Percentiles rank a stretch among this genome's conserved stretches.
phyloP scores from a whole-genome alignment of 345 rosid genomes.

The Heritiera littoralis region DNA sequence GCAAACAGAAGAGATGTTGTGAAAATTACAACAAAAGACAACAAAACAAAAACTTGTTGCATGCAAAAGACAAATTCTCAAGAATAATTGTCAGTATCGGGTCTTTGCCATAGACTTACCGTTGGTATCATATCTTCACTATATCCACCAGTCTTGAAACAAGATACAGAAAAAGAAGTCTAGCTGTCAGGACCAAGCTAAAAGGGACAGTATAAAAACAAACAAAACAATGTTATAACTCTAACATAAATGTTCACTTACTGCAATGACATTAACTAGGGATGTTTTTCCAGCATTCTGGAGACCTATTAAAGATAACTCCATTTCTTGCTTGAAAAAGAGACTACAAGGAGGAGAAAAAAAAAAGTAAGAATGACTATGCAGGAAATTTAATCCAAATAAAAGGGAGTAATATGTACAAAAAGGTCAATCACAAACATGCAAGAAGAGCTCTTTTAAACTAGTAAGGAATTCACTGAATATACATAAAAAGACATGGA shows the following conservation, averaged over 20 bases:
- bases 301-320: constrained; percentile 61
- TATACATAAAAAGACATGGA: not conserved
- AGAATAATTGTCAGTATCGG: not conserved
- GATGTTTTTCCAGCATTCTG: constrained; percentile 72
- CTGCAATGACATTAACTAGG: constrained; percentile 59
- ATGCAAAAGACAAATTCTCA: constrained; percentile 14
- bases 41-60: not conserved
- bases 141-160: constrained; percentile 59
- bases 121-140: constrained; percentile 76
- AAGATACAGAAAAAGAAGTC: constrained; percentile 21
- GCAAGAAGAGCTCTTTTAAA: not conserved
- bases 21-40: not conserved
- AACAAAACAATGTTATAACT: not conserved
- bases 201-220: constrained; percentile 9
- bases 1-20: constrained; percentile 13
- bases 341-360: constrained; percentile 34
- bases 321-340: constrained; percentile 67
- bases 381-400: constrained; percentile 13
- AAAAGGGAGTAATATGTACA: not conserved
- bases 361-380: not conserved
- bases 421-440: not conserved
- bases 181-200: constrained; percentile 27
- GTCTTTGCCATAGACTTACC: constrained; percentile 28
- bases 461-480: not conserved
- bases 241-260: constrained; percentile 31